phyloP scores from a whole-genome alignment of 1,139 yeast species.

The Candida tropicalis region DNA sequence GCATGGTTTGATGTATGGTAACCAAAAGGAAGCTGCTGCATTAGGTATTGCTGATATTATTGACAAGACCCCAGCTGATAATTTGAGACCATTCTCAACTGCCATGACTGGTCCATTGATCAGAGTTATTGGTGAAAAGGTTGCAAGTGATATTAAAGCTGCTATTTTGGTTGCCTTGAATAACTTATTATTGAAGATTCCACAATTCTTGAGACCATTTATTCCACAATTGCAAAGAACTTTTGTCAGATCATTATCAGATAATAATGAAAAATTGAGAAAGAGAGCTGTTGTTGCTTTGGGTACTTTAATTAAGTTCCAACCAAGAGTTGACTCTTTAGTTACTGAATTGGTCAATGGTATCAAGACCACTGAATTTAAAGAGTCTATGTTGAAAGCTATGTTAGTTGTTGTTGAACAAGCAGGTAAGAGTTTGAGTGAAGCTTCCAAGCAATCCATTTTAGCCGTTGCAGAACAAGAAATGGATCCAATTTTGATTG shows the following conservation, averaged over 20 bases:
- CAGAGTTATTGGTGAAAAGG: slow-evolving; percentile 97
- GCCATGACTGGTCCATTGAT: slow-evolving; percentile 96
- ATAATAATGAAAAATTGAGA: slow-evolving; percentile 72
- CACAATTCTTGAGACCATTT: slow-evolving; percentile 91
- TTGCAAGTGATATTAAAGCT: slow-evolving; percentile 85
- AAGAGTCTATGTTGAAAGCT: slow-evolving; percentile 84
- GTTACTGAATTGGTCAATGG: slow-evolving; percentile 82
- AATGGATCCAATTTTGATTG: slow-evolving; percentile 67
- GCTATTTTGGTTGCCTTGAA: slow-evolving; percentile 87
- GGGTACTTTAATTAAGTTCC: slow-evolving; percentile 83
- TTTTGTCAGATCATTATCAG: slow-evolving; percentile 88
- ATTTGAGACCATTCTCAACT: slow-evolving; percentile 86
- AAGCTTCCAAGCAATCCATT: slow-evolving; percentile 67
- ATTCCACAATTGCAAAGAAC: slow-evolving; percentile 98
- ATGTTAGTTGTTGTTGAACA: slow-evolving; percentile 79
- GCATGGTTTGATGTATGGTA: slow-evolving; percentile 96
- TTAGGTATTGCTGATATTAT: slow-evolving; percentile 87
- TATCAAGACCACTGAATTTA: slow-evolving; percentile 65
- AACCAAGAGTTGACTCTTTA: slow-evolving; percentile 92
- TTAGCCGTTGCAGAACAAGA: slow-evolving; percentile 79
- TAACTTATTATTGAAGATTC: slow-evolving; percentile 76
- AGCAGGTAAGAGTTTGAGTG: slow-evolving; percentile 79
- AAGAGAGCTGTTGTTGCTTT: slow-evolving; percentile 88
- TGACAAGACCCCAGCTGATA: slow-evolving; percentile 79
- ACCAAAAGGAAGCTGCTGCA: slow-evolving; percentile 84